These are phyloP conservation scores for Ajuga reptans DNA, from an alignment of 305 asterid genomes.

Conservation along the genomic window DNA sequence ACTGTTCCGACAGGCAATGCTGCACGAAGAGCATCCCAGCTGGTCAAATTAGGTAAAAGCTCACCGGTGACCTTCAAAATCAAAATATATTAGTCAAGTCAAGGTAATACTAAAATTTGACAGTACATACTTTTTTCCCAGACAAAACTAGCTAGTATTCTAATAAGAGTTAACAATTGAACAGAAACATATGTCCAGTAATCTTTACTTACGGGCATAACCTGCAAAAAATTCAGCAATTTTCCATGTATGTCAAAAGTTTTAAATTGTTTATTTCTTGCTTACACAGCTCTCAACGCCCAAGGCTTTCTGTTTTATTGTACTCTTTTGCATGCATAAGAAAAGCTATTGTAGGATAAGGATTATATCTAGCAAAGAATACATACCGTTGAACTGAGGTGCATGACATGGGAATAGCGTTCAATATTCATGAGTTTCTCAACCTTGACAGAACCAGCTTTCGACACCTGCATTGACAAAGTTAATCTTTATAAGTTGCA, in stretches of 20 bases:
- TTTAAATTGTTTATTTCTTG: neutral
- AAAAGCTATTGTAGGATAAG: neutral
- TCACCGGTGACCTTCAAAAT: conserved; percentile 78
- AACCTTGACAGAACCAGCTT: conserved; percentile 84
- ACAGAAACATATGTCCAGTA: neutral
- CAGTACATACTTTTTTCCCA: neutral
- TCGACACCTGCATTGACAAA: conserved; percentile 60
- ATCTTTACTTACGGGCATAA: neutral
- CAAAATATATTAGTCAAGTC: neutral
- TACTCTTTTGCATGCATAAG: neutral
- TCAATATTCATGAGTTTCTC: conserved; percentile 88
- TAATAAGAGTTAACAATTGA: neutral
- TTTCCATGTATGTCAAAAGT: neutral
- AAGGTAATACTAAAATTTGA: neutral
- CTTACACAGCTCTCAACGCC: conserved; percentile 3
- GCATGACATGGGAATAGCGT: conserved; percentile 99
- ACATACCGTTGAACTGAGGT: conserved; percentile 93
- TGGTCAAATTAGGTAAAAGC: conserved; percentile 53
- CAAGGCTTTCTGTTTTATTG: neutral
- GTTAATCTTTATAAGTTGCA: conserved; percentile 5
- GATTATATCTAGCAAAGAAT: conserved; percentile 9
- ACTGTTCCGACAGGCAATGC: conserved; percentile 99
- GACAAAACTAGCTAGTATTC: neutral
- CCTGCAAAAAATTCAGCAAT: neutral
- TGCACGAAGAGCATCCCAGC: conserved; percentile 96